Base-by-base conservation (phyloP, 1,284 basidiomycete genomes). In the Phellopilus nigrolimitatus region DNA sequence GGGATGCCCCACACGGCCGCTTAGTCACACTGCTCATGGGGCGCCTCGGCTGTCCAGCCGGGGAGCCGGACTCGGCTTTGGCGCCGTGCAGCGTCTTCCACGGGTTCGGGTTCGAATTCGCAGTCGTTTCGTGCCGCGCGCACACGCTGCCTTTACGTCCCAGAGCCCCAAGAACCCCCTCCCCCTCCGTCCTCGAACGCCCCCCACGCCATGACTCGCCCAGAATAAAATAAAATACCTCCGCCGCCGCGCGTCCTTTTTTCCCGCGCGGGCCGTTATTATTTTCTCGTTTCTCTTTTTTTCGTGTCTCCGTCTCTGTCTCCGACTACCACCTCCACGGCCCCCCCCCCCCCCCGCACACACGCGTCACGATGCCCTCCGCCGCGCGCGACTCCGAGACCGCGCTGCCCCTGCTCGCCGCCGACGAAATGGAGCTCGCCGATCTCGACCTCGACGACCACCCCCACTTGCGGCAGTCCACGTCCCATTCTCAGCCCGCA, bases 341-440 rank as follows among this genome's bases (percentile, higher is more conserved):
- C 34, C 34, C 34, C 34, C n/a, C 34, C 10, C 10, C 10, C 7
- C 15, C 3, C 8, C 19, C 34, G 28, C 12, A 37, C 31, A 33
- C 31, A 4, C 13, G 0, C 7, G 15, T 7, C 2, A 22, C 46
- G 1, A 48, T 48, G 46, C 36, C 24, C 25, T 24, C 9, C 36
- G 15, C 19, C 25, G 24, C n/a, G 33, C 46, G 17, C 34, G 44
- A 52, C 24, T 43, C 39, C 28, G 51, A 52, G 27, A 41, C 44
- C 17, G 51, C 43, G n/a, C 13, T 52, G 19, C 51, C 51, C 24
- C 44, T 52, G 6, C 51, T 52, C n/a, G n/a, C 34, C 4, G 44
- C 38, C 22, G 51, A 36, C 33, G 13, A 15, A 27, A 34, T 4
- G 12, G 34, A 9, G 7, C n/a, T 12, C 13, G 15, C 10, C 22